A percentile compares a stretch with the other conserved stretches of the same genome.
These are phyloP conservation scores for Penicillium janthinellum DNA, from an alignment of 2,329 filamentous ascomycete genomes.

Conservation along the genomic window DNA sequence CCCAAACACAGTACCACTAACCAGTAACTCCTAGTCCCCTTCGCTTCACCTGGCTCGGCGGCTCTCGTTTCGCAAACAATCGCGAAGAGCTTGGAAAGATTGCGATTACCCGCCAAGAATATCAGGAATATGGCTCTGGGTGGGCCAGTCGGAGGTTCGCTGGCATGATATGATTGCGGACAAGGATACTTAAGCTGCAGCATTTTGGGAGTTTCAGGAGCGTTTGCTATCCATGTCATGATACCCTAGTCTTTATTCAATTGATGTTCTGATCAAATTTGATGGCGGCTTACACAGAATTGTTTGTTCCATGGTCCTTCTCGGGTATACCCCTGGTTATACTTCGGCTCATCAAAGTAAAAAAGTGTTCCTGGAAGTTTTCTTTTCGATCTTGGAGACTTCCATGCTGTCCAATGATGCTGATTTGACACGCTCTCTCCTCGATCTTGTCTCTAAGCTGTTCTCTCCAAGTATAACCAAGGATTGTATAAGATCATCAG, in stretches of 20 bases:
- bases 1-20: constrained; percentile 3
- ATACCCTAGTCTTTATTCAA: constrained; percentile 26
- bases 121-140: constrained; percentile 77
- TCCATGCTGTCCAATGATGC: not conserved
- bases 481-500: not conserved
- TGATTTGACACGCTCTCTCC: not conserved
- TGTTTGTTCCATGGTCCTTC: not conserved
- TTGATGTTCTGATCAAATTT: not conserved
- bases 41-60: constrained; percentile 81
- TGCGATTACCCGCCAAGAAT: constrained; percentile 83
- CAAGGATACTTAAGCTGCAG: not conserved
- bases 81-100: constrained; percentile 64
- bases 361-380: not conserved
- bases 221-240: constrained; percentile 18
- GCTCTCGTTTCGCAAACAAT: constrained; percentile 73
- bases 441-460: not conserved
- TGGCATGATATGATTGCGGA: constrained; percentile 29
- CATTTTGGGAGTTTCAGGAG: constrained; percentile 13
- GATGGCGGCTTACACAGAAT: not conserved
- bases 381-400: not conserved
- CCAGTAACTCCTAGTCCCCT: constrained; percentile 58
- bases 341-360: not conserved
- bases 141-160: constrained; percentile 76
- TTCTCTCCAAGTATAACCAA: not conserved
- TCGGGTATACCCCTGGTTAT: not conserved